Conservation (phyloP, 305 asterid species). For the Rubia tinctorum region DNA sequence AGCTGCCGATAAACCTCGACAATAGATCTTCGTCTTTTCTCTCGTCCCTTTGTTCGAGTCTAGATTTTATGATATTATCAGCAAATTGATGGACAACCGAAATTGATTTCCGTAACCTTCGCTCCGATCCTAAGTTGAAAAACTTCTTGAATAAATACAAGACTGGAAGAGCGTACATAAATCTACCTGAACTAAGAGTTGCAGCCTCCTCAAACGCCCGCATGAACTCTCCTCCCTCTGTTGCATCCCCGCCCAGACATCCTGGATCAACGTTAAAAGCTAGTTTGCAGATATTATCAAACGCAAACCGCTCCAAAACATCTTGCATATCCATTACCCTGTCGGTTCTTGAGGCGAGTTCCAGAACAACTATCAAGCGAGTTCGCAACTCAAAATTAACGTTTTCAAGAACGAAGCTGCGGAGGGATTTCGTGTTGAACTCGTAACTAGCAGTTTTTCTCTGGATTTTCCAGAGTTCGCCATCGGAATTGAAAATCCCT, state of each 20-base stretch:
- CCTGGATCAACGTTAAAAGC: constrained; percentile 5
- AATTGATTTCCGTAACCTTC: background rate
- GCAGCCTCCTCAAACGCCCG: constrained; percentile 8
- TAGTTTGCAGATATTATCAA: constrained; percentile 5
- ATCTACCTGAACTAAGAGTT: constrained; percentile 10
- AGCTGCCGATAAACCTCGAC: background rate
- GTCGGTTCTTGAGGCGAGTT: background rate
- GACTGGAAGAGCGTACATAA: constrained; percentile 6
- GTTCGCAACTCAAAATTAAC: background rate
- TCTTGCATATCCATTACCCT: constrained; percentile 5
- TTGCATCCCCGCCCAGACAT: constrained; percentile 4
- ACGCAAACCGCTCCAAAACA: constrained; percentile 7
- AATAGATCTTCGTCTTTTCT: constrained; percentile 1
- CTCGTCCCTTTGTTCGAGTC: background rate
- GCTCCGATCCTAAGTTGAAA: constrained; percentile 3
- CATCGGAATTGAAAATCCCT: constrained; percentile 9
- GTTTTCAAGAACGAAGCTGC: constrained; percentile 2
- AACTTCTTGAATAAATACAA: constrained; percentile 6
- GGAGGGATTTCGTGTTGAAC: constrained; percentile 15
- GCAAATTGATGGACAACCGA: constrained; percentile 4
- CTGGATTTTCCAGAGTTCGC: constrained; percentile 7
- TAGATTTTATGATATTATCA: constrained; percentile 4
- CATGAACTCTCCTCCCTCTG: constrained; percentile 1
- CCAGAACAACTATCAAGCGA: background rate
- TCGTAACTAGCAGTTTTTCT: constrained; percentile 3